phyloP scores from a whole-genome alignment of 352 stramenopile genomes.

The Globisporangium sylvaticum region DNA sequence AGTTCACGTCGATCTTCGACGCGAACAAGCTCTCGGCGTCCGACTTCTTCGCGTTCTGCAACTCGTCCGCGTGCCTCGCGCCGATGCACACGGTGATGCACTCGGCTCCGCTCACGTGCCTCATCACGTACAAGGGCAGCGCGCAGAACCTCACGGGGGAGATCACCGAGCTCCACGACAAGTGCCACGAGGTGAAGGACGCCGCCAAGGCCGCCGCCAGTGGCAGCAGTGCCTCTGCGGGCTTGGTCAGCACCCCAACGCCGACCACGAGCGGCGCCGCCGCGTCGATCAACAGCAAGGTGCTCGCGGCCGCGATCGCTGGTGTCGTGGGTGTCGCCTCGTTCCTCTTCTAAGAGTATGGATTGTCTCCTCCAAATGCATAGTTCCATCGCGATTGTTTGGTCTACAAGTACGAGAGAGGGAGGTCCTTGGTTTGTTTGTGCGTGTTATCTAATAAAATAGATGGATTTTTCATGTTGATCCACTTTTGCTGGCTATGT shows the following conservation, averaged over 20 bases:
- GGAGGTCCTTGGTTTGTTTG: no score
- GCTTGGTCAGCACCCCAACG: background rate
- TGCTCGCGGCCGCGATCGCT: background rate
- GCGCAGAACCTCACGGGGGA: slow-evolving; percentile 36
- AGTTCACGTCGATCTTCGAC: slow-evolving; percentile 41
- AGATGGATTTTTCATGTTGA: no score
- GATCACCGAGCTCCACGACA: slow-evolving; percentile 37
- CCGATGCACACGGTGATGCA: slow-evolving; percentile 52
- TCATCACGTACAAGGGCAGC: slow-evolving; percentile 40
- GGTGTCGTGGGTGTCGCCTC: slow-evolving; percentile 3
- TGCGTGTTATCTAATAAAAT: no score
- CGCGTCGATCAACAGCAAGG: slow-evolving; percentile 10
- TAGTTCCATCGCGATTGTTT: no score
- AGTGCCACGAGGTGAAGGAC: slow-evolving; percentile 37
- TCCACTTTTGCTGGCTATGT: no score
- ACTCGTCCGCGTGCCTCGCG: slow-evolving; percentile 46
- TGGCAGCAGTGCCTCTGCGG: background rate
- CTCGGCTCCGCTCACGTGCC: slow-evolving; percentile 31
- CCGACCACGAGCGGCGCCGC: background rate
- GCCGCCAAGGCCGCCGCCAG: slow-evolving; percentile 8
- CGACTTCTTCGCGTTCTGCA: slow-evolving; percentile 56
- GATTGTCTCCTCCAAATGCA: no score
- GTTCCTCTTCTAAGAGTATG: slow-evolving; percentile 7
- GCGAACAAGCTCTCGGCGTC: slow-evolving; percentile 36
- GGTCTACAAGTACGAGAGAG: no score